phyloP scores from a whole-genome alignment of 1,284 basidiomycete genomes.

The Cryptococcus sp. region DNA sequence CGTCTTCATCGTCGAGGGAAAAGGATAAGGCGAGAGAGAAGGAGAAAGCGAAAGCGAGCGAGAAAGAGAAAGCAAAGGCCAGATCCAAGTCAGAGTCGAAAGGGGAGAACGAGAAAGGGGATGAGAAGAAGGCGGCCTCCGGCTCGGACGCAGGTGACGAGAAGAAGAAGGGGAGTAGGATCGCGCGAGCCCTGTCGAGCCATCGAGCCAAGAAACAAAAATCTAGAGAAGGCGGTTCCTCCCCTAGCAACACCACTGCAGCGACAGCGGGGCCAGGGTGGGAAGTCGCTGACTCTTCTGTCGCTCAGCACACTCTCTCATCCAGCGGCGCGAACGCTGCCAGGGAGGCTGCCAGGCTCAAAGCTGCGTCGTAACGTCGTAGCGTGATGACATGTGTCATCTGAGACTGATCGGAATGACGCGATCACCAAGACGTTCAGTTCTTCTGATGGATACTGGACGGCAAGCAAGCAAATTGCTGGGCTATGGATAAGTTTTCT shows the following conservation, averaged over 20 bases:
- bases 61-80: too few species aligned
- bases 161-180: background rate
- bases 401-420: too few species aligned
- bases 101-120: background rate
- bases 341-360: constrained; percentile 20
- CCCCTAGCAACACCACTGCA: background rate
- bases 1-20: constrained; percentile 1
- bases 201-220: background rate
- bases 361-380: background rate
- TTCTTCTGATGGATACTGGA: too few species aligned
- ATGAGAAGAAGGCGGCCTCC: background rate
- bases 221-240: background rate
- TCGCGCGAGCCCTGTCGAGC: background rate
- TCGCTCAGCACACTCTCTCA: constrained; percentile 26
- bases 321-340: constrained; percentile 20
- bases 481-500: too few species aligned
- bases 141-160: background rate
- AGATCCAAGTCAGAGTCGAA: too few species aligned
- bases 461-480: too few species aligned
- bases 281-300: constrained; percentile 25
- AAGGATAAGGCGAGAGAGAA: too few species aligned
- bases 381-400: too few species aligned
- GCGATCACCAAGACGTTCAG: too few species aligned
- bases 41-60: too few species aligned
- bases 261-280: constrained; percentile 22